Conservation (phyloP, 2,329 filamentous ascomycete species). For the Hypoxylon sp. region DNA sequence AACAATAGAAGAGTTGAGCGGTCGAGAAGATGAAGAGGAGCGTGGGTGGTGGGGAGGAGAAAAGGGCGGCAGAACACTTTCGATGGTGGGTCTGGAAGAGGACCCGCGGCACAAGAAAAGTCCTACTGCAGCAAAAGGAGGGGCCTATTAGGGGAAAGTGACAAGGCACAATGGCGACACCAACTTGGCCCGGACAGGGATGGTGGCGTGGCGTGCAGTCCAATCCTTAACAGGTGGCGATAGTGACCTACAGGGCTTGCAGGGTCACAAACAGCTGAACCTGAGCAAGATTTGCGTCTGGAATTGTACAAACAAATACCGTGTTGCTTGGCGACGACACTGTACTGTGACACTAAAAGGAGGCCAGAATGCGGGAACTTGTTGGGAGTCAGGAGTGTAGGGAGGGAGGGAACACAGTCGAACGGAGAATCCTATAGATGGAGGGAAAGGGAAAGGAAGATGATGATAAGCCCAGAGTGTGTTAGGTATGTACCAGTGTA, state of each 20-base stretch:
- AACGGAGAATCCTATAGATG: too few relatives aligned
- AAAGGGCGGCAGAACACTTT: conserved; percentile 42
- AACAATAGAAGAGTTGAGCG: conserved; percentile 36
- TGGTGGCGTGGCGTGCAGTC: conserved; percentile 36
- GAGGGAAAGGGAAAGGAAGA: conserved; percentile 1
- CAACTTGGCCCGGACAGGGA: conserved; percentile 43
- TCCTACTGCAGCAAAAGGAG: conserved; percentile 37
- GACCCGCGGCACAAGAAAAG: conserved; percentile 40
- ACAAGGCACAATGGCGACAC: conserved; percentile 45
- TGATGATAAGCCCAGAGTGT: conserved; percentile 27
- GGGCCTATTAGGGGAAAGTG: conserved; percentile 37
- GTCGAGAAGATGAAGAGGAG: conserved; percentile 35
- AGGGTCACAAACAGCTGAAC: conserved; percentile 35
- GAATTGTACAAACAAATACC: conserved; percentile 9
- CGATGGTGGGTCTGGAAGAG: conserved; percentile 27
- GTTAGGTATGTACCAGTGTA: not conserved
- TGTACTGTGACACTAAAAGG: conserved; percentile 18
- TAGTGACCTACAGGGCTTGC: conserved; percentile 36
- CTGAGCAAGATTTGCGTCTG: conserved; percentile 15
- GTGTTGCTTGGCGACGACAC: conserved; percentile 30
- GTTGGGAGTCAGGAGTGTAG: too few relatives aligned
- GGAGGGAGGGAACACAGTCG: too few relatives aligned
- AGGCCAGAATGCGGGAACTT: conserved; percentile 11
- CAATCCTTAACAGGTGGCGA: conserved; percentile 37
- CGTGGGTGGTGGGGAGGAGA: conserved; percentile 46